A percentile compares a stretch with the other conserved stretches of the same genome.
phyloP scores from a whole-genome alignment of 495 filamentous ascomycete species.

The Terfezia boudieri region DNA sequence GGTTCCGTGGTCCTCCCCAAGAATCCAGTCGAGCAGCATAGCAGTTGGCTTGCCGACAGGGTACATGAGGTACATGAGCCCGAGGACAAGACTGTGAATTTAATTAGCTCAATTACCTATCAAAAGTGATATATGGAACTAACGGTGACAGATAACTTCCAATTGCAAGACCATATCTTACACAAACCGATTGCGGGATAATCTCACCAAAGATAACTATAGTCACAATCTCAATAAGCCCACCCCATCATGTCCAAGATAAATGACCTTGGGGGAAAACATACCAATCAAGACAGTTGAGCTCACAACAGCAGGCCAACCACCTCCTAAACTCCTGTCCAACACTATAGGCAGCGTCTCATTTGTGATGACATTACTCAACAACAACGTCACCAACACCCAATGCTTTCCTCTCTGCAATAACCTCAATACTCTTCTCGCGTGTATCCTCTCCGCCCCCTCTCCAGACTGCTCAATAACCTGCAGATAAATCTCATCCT shows the following conservation, averaged over 20 bases:
- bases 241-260: neutral
- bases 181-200: constrained; percentile 85
- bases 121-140: neutral
- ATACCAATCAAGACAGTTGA: constrained; percentile 83
- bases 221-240: neutral
- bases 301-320: constrained; percentile 80
- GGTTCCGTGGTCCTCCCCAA: constrained; percentile 82
- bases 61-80: constrained; percentile 76
- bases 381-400: constrained; percentile 87
- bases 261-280: constrained; percentile 4
- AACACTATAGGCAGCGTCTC: constrained; percentile 90
- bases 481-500: constrained; percentile 93
- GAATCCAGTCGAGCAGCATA: constrained; percentile 65
- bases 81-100: constrained; percentile 38
- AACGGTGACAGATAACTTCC: constrained; percentile 75
- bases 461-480: constrained; percentile 78
- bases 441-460: constrained; percentile 56
- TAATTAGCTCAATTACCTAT: neutral
- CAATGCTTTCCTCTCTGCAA: constrained; percentile 86
- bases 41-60: constrained; percentile 77
- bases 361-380: constrained; percentile 96
- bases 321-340: constrained; percentile 79
- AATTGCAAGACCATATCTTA: constrained; percentile 90
- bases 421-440: constrained; percentile 53
- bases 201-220: constrained; percentile 94